A percentile compares a stretch with the other conserved stretches of the same genome.
Evolutionary conservation across 129 eudicot species (phyloP).

Genomic region (Flaveria ramosissima): DNA sequence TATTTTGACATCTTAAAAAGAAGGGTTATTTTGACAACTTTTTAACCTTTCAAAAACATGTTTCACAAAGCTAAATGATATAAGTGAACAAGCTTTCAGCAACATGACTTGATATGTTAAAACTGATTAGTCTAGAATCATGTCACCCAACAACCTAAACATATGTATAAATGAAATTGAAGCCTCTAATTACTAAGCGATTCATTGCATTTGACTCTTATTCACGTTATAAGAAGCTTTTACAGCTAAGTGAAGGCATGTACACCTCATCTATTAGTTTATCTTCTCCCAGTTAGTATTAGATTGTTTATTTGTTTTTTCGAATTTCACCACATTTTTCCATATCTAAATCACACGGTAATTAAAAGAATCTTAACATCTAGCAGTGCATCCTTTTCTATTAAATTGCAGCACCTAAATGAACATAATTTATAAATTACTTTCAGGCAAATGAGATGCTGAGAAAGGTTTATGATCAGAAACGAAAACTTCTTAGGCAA

Average conservation of each 20-base stretch:
- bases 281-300: neutral
- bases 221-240: neutral
- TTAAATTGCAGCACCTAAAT: conserved; percentile 4
- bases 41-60: neutral
- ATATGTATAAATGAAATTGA: neutral
- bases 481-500: conserved; percentile 69
- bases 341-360: neutral
- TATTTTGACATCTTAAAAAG: neutral
- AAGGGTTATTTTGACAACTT: neutral
- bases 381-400: conserved; percentile 1
- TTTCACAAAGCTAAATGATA: neutral
- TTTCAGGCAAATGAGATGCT: conserved; percentile 83
- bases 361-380: neutral
- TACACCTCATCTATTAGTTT: conserved; percentile 16
- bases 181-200: neutral
- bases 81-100: neutral
- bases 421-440: neutral
- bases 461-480: conserved; percentile 72
- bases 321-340: neutral
- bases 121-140: neutral
- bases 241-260: conserved; percentile 6
- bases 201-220: neutral
- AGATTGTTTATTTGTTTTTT: neutral
- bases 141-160: neutral
- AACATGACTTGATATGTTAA: neutral